Percentiles rank a stretch among this genome's conserved stretches.
These are phyloP conservation scores for Aspergillus sp. DNA, from an alignment of 2,329 filamentous ascomycete genomes.

Conservation along the genomic window DNA sequence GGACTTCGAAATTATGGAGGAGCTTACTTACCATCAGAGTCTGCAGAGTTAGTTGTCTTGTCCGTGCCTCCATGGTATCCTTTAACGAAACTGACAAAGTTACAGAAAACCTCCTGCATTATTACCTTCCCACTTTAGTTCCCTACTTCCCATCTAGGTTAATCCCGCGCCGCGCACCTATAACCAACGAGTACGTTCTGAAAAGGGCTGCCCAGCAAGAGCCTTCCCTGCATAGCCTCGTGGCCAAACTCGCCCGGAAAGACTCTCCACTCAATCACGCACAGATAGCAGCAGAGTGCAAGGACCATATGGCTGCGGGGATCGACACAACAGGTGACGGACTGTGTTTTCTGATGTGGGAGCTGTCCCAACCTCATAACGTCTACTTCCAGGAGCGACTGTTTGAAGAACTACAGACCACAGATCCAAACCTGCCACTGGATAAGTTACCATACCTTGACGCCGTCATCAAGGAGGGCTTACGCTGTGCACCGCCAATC, in stretches of 20 bases:
- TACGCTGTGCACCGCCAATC: conserved; percentile 57
- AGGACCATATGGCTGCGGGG: conserved; percentile 70
- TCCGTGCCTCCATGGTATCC: neutral
- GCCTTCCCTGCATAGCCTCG: conserved; percentile 56
- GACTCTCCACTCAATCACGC: conserved; percentile 49
- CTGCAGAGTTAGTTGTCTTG: conserved; percentile 56
- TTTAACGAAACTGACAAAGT: neutral
- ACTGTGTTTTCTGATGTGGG: conserved; percentile 70
- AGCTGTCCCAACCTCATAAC: conserved; percentile 63
- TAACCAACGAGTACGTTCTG: conserved; percentile 61
- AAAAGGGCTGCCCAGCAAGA: conserved; percentile 49
- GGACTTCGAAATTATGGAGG: conserved; percentile 67
- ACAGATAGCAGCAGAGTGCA: conserved; percentile 65
- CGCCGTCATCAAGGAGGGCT: conserved; percentile 61
- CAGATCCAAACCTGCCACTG: conserved; percentile 35
- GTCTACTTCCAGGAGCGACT: conserved; percentile 53
- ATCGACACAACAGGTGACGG: conserved; percentile 72
- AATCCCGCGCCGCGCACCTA: conserved; percentile 57
- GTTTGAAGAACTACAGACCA: conserved; percentile 51
- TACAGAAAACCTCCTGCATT: conserved; percentile 58
- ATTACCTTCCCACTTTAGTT: conserved; percentile 57
- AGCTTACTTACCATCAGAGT: conserved; percentile 67
- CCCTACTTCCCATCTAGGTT: conserved; percentile 48
- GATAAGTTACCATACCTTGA: conserved; percentile 57
- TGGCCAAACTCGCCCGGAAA: conserved; percentile 59